Conservation (phyloP, 192 early-diverging fungal genomes). For the Linnemannia elongata region DNA sequence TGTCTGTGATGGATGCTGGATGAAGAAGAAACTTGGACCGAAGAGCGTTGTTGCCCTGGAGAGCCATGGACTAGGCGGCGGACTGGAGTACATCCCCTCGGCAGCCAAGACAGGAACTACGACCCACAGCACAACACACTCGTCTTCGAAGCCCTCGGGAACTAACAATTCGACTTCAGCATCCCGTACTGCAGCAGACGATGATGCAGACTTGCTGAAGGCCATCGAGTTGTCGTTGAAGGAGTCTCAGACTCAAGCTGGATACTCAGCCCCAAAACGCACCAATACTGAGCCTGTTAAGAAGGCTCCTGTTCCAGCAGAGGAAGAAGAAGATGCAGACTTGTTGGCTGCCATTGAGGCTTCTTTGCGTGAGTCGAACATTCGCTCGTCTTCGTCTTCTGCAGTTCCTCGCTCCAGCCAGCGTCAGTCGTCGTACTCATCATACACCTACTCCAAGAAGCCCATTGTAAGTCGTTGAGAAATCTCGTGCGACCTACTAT, state of each 20-base stretch:
- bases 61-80: constrained; percentile 58
- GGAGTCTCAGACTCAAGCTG: constrained; percentile 73
- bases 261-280: constrained; percentile 55
- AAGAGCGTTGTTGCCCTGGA: constrained; percentile 51
- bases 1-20: constrained; percentile 95
- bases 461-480: constrained; percentile 26
- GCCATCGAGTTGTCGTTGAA: constrained; percentile 95
- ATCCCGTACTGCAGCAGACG: constrained; percentile 45
- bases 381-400: constrained; percentile 38
- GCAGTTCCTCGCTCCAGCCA: constrained; percentile 32
- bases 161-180: constrained; percentile 10
- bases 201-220: constrained; percentile 92
- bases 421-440: constrained; percentile 39
- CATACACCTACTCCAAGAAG: constrained; percentile 48
- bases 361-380: constrained; percentile 75
- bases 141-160: constrained; percentile 31
- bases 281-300: constrained; percentile 21
- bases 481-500: not conserved
- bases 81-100: constrained; percentile 58
- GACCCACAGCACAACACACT: not conserved
- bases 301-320: constrained; percentile 34
- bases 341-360: constrained; percentile 84
- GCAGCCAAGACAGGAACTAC: constrained; percentile 23
- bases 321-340: constrained; percentile 79
- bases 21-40: constrained; percentile 66